Percentiles rank a stretch among this genome's conserved stretches.
Conservation (phyloP, 2,329 filamentous ascomycete genomes). For the Penicillium oxalicum region DNA sequence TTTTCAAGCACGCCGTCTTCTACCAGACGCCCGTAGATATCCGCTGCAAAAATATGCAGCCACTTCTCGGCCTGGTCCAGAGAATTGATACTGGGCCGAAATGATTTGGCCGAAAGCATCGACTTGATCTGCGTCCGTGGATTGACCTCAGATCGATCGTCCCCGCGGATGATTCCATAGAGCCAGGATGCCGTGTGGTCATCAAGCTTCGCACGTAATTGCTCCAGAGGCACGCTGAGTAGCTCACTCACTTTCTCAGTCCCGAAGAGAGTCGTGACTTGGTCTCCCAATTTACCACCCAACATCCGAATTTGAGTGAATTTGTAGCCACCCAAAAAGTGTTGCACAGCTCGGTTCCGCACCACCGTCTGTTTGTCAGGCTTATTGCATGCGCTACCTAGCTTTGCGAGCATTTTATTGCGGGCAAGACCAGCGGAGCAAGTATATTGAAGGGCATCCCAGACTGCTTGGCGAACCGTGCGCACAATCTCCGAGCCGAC, state of each 20-base stretch:
- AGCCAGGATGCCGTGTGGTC: conserved; percentile 84
- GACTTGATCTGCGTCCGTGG: conserved; percentile 89
- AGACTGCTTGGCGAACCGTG: conserved; percentile 63
- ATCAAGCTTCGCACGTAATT: conserved; percentile 70
- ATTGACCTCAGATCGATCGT: conserved; percentile 84
- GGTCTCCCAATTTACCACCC: conserved; percentile 90
- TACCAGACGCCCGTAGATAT: conserved; percentile 82
- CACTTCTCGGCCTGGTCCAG: conserved; percentile 74
- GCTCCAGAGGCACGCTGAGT: conserved; percentile 64
- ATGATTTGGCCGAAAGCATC: conserved; percentile 95
- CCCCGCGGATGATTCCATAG: conserved; percentile 75
- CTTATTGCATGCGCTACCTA: conserved; percentile 87
- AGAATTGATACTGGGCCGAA: conserved; percentile 73
- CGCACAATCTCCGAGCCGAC: conserved; percentile 86
- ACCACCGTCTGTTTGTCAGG: conserved; percentile 94
- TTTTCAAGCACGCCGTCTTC: conserved; percentile 88
- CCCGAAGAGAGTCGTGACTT: conserved; percentile 71
- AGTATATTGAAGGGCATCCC: conserved; percentile 71
- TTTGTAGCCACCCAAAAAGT: conserved; percentile 79
- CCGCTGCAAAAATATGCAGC: conserved; percentile 84
- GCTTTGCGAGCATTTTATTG: conserved; percentile 94
- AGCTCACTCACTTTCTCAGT: conserved; percentile 76
- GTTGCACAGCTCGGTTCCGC: conserved; percentile 70
- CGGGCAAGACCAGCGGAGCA: conserved; percentile 82
- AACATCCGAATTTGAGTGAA: conserved; percentile 92